These are phyloP conservation scores for Sanghuangporus baumii DNA, from an alignment of 1,284 basidiomycete species.

Conservation along the genomic window DNA sequence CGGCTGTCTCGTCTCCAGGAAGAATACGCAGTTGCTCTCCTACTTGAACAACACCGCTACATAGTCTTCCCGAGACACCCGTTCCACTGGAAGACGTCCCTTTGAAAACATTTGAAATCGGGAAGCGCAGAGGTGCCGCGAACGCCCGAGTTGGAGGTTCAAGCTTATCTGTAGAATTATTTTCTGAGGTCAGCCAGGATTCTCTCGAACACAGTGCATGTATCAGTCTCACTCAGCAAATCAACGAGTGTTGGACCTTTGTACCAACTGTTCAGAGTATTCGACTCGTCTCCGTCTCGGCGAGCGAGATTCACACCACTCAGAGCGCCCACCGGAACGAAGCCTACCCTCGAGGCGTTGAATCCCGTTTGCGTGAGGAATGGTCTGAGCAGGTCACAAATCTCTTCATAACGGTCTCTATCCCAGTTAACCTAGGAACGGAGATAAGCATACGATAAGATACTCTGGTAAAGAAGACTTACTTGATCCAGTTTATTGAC, in stretches of 20 bases:
- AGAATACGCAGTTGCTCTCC: conserved; percentile 84
- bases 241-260: conserved; percentile 81
- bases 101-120: conserved; percentile 94
- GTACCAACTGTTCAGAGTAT: conserved; percentile 71
- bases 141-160: conserved; percentile 81
- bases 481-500: conserved; percentile 95
- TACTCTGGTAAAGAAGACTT: conserved; percentile 21
- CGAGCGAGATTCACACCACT: conserved; percentile 81
- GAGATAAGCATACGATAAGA: conserved; percentile 3
- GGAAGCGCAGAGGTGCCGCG: conserved; percentile 75
- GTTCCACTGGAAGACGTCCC: conserved; percentile 72
- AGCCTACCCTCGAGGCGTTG: conserved; percentile 69
- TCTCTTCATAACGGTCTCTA: conserved; percentile 79
- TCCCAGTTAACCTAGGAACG: conserved; percentile 73
- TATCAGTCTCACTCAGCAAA: conserved; percentile 53
- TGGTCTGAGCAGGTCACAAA: conserved; percentile 66
- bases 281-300: conserved; percentile 42
- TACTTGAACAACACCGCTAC: conserved; percentile 85
- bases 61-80: conserved; percentile 83
- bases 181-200: neutral
- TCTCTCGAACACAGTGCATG: neutral
- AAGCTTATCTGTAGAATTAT: conserved; percentile 54
- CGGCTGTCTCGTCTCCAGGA: conserved; percentile 87
- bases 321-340: conserved; percentile 89
- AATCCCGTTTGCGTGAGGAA: conserved; percentile 91